Evolutionary conservation across 2,329 filamentous ascomycete species (phyloP).

Genomic region (Apiospora koreana): DNA sequence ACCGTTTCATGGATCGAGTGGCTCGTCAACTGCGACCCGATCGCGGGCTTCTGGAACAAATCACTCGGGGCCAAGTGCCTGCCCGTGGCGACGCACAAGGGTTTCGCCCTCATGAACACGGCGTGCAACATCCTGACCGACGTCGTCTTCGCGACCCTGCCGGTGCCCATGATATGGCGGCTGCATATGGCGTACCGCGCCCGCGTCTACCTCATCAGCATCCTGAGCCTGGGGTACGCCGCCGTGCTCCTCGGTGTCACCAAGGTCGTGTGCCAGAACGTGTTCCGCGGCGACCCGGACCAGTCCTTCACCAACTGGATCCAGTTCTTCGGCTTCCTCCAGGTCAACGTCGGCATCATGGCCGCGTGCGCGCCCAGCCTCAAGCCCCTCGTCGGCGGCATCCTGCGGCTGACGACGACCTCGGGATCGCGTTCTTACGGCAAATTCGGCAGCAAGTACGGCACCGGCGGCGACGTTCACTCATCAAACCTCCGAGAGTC

Average conservation of each 20-base stretch:
- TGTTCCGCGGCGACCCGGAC: neutral
- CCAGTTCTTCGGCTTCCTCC: conserved; percentile 16
- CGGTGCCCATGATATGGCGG: conserved; percentile 42
- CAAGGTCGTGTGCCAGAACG: neutral
- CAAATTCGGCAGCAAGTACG: neutral
- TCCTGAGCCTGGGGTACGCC: conserved; percentile 43
- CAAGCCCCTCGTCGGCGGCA: conserved; percentile 6
- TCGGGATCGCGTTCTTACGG: neutral
- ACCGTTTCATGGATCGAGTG: neutral
- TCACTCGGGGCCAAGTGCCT: neutral
- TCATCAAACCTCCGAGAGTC: neutral
- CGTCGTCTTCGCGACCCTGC: conserved; percentile 42
- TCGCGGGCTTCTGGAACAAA: neutral
- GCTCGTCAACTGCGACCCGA: neutral
- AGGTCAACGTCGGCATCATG: conserved; percentile 13
- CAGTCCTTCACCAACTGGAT: neutral
- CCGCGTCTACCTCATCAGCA: conserved; percentile 39
- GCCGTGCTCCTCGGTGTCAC: conserved; percentile 6
- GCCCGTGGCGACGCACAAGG: conserved; percentile 14
- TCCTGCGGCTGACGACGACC: neutral
- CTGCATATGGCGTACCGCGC: conserved; percentile 41
- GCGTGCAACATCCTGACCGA: conserved; percentile 43
- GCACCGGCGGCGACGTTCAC: neutral
- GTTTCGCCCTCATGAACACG: conserved; percentile 20
- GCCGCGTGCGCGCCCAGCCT: conserved; percentile 12